Evolutionary conservation across 1,284 basidiomycete genomes (phyloP).

Genomic region (Ustilago bromivora): DNA sequence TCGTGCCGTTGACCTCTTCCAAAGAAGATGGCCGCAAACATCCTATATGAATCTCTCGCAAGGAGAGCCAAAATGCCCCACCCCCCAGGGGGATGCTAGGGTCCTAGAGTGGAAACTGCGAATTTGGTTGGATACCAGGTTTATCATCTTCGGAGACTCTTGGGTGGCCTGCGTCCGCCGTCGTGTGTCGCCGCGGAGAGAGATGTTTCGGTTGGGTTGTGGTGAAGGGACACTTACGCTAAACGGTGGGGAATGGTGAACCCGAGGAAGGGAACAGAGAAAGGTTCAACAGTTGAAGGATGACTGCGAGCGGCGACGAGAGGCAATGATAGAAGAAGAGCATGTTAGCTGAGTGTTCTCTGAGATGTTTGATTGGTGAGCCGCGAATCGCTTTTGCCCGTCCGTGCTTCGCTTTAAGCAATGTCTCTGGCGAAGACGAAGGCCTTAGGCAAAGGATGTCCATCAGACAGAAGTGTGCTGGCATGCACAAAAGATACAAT

Average conservation of each 20-base stretch:
- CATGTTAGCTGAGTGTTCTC: conserved; percentile 13
- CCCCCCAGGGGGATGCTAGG: conserved; percentile 59
- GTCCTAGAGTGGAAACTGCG: conserved; percentile 70
- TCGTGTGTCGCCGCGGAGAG: not conserved
- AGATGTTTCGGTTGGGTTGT: not conserved
- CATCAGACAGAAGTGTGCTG: conserved; percentile 68
- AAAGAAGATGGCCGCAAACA: conserved; percentile 58
- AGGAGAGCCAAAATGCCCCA: conserved; percentile 67
- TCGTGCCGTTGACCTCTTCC: conserved; percentile 66
- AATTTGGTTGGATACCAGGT: conserved; percentile 70
- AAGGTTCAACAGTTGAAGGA: conserved; percentile 3
- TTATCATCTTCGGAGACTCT: conserved; percentile 67
- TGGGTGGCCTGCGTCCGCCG: not conserved
- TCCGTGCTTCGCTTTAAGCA: not conserved
- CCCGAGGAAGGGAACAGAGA: conserved; percentile 6
- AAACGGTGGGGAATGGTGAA: conserved; percentile 2
- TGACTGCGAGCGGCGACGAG: conserved; percentile 17
- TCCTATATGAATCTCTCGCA: conserved; percentile 64
- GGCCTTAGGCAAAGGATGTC: conserved; percentile 21
- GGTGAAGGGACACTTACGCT: conserved; percentile 29
- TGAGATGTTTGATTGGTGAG: not conserved
- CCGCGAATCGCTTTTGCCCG: not conserved
- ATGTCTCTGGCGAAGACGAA: conserved; percentile 8
- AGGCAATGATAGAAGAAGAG: not conserved
- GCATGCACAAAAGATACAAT: conserved; percentile 66